Base-by-base conservation (phyloP, 176 grass and related monocot species). In the Microstegium vimineum region DNA sequence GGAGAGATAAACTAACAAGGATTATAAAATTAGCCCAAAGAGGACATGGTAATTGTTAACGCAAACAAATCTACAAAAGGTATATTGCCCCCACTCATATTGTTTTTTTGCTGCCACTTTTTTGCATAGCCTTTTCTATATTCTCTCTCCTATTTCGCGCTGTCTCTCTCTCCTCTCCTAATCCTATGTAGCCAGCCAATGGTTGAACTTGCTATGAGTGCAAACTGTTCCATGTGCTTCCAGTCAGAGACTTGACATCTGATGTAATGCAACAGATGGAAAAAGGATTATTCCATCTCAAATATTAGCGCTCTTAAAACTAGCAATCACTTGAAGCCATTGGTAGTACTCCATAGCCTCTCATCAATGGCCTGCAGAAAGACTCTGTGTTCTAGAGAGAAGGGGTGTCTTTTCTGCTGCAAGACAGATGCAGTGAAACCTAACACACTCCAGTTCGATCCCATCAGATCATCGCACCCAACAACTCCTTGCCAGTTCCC, bases 11-110 rank as follows among this genome's bases (percentile, higher is more conserved):
- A 74, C 38, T 67, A 60, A 67, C 59, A 80, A 78, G 59, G 73
- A 82, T 92, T 88, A 90, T 69, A n/a, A n/a, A n/a, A 79, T 90
- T 89, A 89, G 64, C 40, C 85, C 68, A 68, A 80, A 71, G 76
- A 76, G 27, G 76, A 31, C 67, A 64, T 35, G 34, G 34, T 5
- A 35, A 35, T 80, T 82, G 76, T 87, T 82, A 75, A 84, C 81
- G 27, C 71, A 81, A 82, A 85, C 66, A 83, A 72, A 82, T 80
- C 69, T 57, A 77, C 56, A 90, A 87, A 87, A 87, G 89, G 32
- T 62, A 75, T 74, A 88, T 46, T 11, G 46, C 74, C 67, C 79
- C 83, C 78, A 85, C 74, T 73, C 59, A 82, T 66, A 73, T 86
- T 78, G 70, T 72, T 86, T 52, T 20, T 82, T 78, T 82, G 62